Evolutionary conservation across 1,284 basidiomycete genomes (phyloP).

Genomic region (Leccinum fuscescens): DNA sequence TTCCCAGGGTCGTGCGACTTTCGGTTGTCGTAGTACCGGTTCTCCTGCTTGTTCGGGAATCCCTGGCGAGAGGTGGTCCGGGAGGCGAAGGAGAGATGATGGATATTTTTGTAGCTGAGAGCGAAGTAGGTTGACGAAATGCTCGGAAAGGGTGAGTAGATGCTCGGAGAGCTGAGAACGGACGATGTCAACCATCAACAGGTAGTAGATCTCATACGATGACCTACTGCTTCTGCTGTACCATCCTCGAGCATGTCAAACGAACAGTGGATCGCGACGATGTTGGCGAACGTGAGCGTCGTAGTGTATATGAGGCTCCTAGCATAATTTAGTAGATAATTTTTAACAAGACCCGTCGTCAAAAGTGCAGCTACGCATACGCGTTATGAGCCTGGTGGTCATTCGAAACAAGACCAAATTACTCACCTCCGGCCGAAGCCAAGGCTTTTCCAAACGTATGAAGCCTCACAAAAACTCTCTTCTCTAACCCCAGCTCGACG

Average conservation of each 20-base stretch:
- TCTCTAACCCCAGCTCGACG: conserved; percentile 59
- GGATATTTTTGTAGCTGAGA: conserved; percentile 25
- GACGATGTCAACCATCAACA: neutral
- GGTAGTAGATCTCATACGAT: neutral
- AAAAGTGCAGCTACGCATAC: conserved; percentile 69
- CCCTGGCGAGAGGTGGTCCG: conserved; percentile 19
- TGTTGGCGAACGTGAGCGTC: conserved; percentile 70
- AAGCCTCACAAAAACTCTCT: conserved; percentile 60
- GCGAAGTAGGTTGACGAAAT: conserved; percentile 40
- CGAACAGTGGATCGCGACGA: conserved; percentile 72
- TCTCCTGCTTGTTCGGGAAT: neutral
- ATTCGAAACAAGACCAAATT: neutral
- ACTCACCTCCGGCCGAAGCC: conserved; percentile 77
- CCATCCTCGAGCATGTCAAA: conserved; percentile 77
- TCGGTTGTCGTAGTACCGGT: neutral
- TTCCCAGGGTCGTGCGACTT: conserved; percentile 37
- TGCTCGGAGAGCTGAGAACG: conserved; percentile 41
- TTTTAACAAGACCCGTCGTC: conserved; percentile 67
- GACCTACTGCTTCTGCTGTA: conserved; percentile 52
- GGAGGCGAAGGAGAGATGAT: conserved; percentile 23
- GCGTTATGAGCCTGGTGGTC: neutral
- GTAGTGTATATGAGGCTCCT: conserved; percentile 91
- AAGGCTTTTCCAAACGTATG: conserved; percentile 73
- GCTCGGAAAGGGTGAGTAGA: conserved; percentile 39
- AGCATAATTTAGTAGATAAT: conserved; percentile 92